These are phyloP conservation scores for Mucor mucedo DNA, from an alignment of 371 early-diverging fungal species.

Conservation along the genomic window DNA sequence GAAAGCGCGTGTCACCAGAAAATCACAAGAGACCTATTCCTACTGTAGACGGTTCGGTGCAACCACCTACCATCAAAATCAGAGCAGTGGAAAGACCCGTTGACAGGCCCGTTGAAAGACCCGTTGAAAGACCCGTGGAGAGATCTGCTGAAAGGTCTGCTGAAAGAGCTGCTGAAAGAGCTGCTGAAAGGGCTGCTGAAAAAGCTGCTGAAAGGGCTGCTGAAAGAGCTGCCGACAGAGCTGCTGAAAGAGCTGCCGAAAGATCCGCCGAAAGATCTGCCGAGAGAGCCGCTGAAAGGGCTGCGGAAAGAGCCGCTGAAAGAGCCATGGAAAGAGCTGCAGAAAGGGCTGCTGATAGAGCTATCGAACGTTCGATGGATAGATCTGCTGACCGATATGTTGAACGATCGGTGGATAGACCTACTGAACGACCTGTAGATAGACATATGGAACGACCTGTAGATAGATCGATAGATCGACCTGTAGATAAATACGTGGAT, in stretches of 20 bases:
- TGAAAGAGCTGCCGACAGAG: not conserved
- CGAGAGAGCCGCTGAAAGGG: not conserved
- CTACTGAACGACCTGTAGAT: not conserved
- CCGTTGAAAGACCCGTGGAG: not conserved
- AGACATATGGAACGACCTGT: not conserved
- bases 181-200: not conserved
- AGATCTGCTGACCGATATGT: not conserved
- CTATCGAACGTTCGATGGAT: not conserved
- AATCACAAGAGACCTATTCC: not conserved
- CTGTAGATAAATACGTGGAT: not conserved
- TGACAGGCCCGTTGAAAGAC: not conserved
- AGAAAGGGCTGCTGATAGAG: not conserved
- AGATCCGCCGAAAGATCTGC: not conserved
- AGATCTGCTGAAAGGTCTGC: not conserved
- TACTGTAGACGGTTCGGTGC: not conserved
- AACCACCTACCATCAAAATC: conserved; percentile 9
- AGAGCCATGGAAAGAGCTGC: not conserved
- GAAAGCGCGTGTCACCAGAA: conserved; percentile 15
- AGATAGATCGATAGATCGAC: not conserved
- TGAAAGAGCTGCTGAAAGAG: not conserved
- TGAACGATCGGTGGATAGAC: not conserved
- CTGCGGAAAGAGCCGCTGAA: not conserved
- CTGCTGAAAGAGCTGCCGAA: conserved; percentile 1
- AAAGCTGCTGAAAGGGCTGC: not conserved
- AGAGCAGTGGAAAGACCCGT: not conserved